Base-by-base conservation (phyloP, 2,329 filamentous ascomycete species). In the Didymella pomorum region DNA sequence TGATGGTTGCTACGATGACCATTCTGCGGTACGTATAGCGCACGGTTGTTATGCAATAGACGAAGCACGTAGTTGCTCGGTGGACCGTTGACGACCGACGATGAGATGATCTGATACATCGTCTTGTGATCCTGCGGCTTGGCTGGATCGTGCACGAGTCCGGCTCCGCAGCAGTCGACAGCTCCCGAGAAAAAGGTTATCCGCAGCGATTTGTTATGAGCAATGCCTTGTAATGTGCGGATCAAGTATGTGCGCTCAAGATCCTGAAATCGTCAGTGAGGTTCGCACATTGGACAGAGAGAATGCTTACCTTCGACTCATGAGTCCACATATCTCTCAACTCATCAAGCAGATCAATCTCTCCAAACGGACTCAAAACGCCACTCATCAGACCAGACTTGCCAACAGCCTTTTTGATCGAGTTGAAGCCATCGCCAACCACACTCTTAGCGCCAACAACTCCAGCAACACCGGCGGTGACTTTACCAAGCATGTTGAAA, bases 71-170 rank as follows among this genome's bases (percentile, higher is more conserved):
- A 97, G 66, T 85, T 86, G 46, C 89, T 86, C 2, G 92, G 90
- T 0, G 95, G 94, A 0, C 91, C 90, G 45, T 96, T 96, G 53
- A 98, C 94, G 60, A 99, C 92, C 7, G 93, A 89, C 3, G 93
- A 93, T 1, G 93, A 89, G 75, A 98, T 97, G 75, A 99, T 86
- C 77, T 99, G 95, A 80, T 98, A 99, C 94, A 99, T 99, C 26
- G 95, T 97, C 80, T 98, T 99, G 84, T 98, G 93, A 78, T 98
- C 93, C 37, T 87, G 88, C 0, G 94, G 94, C 75, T 95, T 92
- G 20, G 90, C 86, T 0, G 95, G 95, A 78, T 99, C 95, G 78
- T 99, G 95, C 1, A 99, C 88, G 11, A 99, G 85, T 58, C 95
- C 95, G 21, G 95, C 95, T 64, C 95, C 95, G 65, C 91, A 93